Conservation (phyloP, 2,329 filamentous ascomycete genomes). For the Exophiala sp. region DNA sequence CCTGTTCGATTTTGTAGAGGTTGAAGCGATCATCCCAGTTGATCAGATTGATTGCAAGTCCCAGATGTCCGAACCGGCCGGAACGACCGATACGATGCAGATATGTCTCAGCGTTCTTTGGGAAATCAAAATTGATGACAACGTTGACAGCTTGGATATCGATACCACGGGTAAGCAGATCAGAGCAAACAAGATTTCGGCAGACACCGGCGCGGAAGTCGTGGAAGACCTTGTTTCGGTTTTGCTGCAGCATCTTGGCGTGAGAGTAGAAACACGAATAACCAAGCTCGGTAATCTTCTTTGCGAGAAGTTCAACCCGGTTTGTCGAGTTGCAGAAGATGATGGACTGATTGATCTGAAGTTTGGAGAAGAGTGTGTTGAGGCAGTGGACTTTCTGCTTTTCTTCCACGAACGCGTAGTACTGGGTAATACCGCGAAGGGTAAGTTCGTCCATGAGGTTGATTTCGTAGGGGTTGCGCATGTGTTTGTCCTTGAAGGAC, state of each 20-base stretch:
- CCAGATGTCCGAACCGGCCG: slow-evolving; percentile 91
- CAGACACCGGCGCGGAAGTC: slow-evolving; percentile 98
- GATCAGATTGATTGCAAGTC: slow-evolving; percentile 97
- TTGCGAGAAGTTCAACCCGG: slow-evolving; percentile 90
- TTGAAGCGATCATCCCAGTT: slow-evolving; percentile 99
- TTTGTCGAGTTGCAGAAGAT: slow-evolving; percentile 99
- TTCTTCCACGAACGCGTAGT: slow-evolving; percentile 98
- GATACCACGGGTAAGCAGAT: slow-evolving; percentile 94
- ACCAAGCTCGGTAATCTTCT: slow-evolving; percentile 98
- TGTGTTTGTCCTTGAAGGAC: slow-evolving; percentile 96
- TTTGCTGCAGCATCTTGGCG: slow-evolving; percentile 93
- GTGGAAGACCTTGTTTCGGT: slow-evolving; percentile 97
- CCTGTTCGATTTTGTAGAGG: slow-evolving; percentile 96
- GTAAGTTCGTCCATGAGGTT: slow-evolving; percentile 99
- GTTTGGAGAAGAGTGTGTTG: slow-evolving; percentile 96
- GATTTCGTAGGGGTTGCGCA: slow-evolving; percentile 94
- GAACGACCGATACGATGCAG: slow-evolving; percentile 97
- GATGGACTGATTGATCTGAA: slow-evolving; percentile 99
- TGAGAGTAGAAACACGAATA: slow-evolving; percentile 99
- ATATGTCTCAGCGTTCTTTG: slow-evolving; percentile 98
- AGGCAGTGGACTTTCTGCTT: slow-evolving; percentile 99
- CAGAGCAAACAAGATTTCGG: slow-evolving; percentile 95
- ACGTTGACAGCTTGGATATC: slow-evolving; percentile 99
- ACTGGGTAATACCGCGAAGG: slow-evolving; percentile 94
- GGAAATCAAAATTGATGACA: slow-evolving; percentile 99